Base-by-base conservation (phyloP, 2,329 filamentous ascomycete genomes). In the Aspergillus quadricinctus region DNA sequence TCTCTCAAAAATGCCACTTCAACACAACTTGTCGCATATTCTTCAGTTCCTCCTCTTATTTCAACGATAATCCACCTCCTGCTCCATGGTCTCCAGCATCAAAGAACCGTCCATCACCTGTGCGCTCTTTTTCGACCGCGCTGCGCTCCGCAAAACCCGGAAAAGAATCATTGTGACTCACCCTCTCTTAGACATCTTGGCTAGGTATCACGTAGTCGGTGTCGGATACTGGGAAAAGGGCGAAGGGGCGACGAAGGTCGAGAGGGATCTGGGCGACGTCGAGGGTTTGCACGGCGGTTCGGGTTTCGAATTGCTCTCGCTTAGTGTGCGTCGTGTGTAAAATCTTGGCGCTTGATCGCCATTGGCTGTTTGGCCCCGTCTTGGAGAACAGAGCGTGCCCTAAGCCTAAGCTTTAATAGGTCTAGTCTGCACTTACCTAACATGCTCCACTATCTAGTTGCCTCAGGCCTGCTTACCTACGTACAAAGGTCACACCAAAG, bases 181-280 rank as follows among this genome's bases (percentile, higher is more conserved):
- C 78, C 77, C 77, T 77, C 77, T 76, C 67, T 77, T 77, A 73
- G 78, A 79, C 78, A 80, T 80, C 66, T 74, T 78, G 75, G 66
- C 70, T 71, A 65, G 66, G 66, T 73, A 70, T 77, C 67, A 69
- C 69, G 64, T 66, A 69, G 62, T 67, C 66, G 65, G 68, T 69
- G 67, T 72, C 65, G 68, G 67, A 68, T 70, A 71, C 67, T 67
- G 63, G 67, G 65, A 63, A 69, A 69, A 68, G 64, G 65, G 65
- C 66, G 67, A 62, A 61, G 57, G 60, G 59, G 66, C 61, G 61
- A 61, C 62, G 54, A 61, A 64, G 62, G 61, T 58, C 67, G 64
- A 62, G 61, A 62, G 63, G 62, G 61, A 58, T 53, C 61, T 62
- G 64, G 53, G 58, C 60, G 68, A 63, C 62, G 65, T 69, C 64